phyloP scores from a whole-genome alignment of 2,329 filamentous ascomycete genomes.

The Paraphaeosphaeria sporulosa region DNA sequence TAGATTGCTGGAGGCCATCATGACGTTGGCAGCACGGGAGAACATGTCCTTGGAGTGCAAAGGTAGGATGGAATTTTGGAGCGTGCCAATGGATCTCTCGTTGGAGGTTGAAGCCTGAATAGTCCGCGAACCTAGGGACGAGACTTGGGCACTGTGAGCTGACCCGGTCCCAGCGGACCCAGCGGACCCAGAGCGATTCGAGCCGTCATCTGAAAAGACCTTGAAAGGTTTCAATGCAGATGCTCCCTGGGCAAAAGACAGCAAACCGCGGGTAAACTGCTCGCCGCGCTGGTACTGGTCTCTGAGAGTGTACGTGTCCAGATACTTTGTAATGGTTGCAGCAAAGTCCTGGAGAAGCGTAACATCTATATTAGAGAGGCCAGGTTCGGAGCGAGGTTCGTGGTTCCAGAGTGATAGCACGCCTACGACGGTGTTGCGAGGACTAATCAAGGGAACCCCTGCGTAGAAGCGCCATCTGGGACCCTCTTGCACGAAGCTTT shows the following conservation, averaged over 20 bases:
- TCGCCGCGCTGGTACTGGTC: slow-evolving; percentile 38
- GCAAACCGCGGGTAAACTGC: slow-evolving; percentile 39
- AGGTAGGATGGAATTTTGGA: slow-evolving; percentile 42
- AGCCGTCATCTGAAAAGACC: slow-evolving; percentile 2
- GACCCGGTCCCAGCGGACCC: slow-evolving; percentile 1
- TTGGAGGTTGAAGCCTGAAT: slow-evolving; percentile 2
- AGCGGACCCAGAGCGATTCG: background rate
- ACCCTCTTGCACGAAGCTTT: slow-evolving; percentile 21
- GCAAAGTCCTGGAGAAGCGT: slow-evolving; percentile 34
- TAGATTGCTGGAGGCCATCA: slow-evolving; percentile 40
- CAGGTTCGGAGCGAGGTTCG: slow-evolving; percentile 19
- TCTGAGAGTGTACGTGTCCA: slow-evolving; percentile 36
- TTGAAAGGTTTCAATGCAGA: slow-evolving; percentile 30
- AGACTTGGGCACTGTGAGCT: slow-evolving; percentile 4
- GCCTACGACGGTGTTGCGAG: slow-evolving; percentile 29
- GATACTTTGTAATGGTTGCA: slow-evolving; percentile 33
- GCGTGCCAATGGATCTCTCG: slow-evolving; percentile 7
- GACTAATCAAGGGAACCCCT: slow-evolving; percentile 30
- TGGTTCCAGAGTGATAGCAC: slow-evolving; percentile 32
- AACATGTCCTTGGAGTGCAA: slow-evolving; percentile 42
- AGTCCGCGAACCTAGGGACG: slow-evolving; percentile 1
- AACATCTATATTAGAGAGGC: slow-evolving; percentile 22
- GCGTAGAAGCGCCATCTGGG: slow-evolving; percentile 33
- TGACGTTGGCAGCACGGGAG: slow-evolving; percentile 41
- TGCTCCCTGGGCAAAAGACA: slow-evolving; percentile 41